These are phyloP conservation scores for Diaporthe ilicicola DNA, from an alignment of 2,329 filamentous ascomycete genomes.

Conservation along the genomic window DNA sequence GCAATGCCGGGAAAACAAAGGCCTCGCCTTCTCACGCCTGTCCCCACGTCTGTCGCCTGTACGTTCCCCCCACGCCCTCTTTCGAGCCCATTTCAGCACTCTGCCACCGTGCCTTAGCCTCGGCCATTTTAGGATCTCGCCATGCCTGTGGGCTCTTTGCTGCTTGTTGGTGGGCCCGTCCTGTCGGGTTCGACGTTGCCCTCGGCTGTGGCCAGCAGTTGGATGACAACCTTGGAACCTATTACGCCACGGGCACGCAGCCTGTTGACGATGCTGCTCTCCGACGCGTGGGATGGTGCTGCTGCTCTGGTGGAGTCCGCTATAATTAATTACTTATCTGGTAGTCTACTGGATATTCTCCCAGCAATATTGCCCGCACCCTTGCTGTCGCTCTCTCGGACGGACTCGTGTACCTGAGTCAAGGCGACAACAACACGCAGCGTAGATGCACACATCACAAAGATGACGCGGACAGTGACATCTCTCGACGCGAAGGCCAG, in stretches of 20 bases:
- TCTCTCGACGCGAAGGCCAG: neutral
- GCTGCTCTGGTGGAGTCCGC: neutral
- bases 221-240: neutral
- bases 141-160: slow-evolving; percentile 17
- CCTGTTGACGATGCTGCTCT: neutral
- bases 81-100: neutral
- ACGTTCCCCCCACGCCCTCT: neutral
- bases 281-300: neutral
- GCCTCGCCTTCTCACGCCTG: neutral
- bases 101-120: neutral
- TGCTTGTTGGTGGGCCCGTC: neutral
- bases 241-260: neutral
- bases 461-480: neutral
- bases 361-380: neutral
- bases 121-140: neutral
- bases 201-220: slow-evolving; percentile 10
- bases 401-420: neutral
- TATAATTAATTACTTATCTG: neutral
- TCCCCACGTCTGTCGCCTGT: neutral
- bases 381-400: neutral
- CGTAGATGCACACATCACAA: neutral
- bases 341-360: neutral
- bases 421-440: neutral
- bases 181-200: neutral
- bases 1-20: neutral